Conservation (phyloP, 2,329 filamentous ascomycete species). For the Penicillium sp. region DNA sequence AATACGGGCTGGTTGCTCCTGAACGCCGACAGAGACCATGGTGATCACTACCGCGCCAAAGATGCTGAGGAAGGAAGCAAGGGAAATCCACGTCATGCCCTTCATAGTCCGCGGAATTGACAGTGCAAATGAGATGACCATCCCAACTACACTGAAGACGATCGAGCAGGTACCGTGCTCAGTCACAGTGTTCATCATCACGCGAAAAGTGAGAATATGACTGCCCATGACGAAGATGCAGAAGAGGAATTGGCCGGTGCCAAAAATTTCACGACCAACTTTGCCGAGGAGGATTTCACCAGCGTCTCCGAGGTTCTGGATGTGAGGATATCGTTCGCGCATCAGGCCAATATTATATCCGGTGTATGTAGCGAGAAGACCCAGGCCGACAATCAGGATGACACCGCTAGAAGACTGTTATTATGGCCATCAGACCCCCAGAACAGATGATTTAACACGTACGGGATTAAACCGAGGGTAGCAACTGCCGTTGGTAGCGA, state of each 20-base stretch:
- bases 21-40: constrained; percentile 59
- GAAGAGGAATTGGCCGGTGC: constrained; percentile 57
- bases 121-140: constrained; percentile 48
- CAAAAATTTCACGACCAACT: constrained; percentile 58
- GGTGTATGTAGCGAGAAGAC: constrained; percentile 53
- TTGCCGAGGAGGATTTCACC: constrained; percentile 57
- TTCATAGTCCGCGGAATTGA: constrained; percentile 55
- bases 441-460: constrained; percentile 1
- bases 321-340: constrained; percentile 51
- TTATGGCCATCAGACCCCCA: neutral
- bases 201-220: constrained; percentile 63
- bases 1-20: constrained; percentile 37
- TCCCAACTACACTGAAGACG: constrained; percentile 55
- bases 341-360: constrained; percentile 57
- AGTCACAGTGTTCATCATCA: constrained; percentile 62
- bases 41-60: constrained; percentile 58
- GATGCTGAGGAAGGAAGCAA: constrained; percentile 58
- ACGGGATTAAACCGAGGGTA: constrained; percentile 21
- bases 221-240: constrained; percentile 64
- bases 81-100: constrained; percentile 57
- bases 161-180: constrained; percentile 58
- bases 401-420: constrained; percentile 36
- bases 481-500: constrained; percentile 20
- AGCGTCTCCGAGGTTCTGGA: constrained; percentile 63
- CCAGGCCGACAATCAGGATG: constrained; percentile 50